Evolutionary conservation across 768 basidiomycete species (phyloP).

Genomic region (Serendipita sp.): DNA sequence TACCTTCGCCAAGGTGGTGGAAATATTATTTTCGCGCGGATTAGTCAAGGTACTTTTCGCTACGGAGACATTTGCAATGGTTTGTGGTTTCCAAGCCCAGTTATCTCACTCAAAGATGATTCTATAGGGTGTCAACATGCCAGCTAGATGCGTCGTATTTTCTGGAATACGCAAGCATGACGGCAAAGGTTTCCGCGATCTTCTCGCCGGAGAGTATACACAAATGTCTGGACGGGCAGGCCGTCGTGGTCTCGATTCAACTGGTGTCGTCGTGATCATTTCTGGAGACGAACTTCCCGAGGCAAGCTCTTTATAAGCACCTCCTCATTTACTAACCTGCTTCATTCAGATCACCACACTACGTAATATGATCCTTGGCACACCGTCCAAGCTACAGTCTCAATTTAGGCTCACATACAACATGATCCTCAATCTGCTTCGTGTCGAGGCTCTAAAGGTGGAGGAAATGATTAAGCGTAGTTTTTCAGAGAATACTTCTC

Average conservation of each 20-base stretch:
- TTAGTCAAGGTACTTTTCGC: slow-evolving; percentile 94
- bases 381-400: slow-evolving; percentile 78
- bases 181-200: slow-evolving; percentile 78
- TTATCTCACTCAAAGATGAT: neutral
- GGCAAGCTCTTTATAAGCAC: slow-evolving; percentile 19
- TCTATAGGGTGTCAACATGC: slow-evolving; percentile 94
- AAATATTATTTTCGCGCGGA: slow-evolving; percentile 89
- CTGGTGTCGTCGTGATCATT: slow-evolving; percentile 88
- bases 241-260: slow-evolving; percentile 84
- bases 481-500: slow-evolving; percentile 96
- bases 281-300: slow-evolving; percentile 76
- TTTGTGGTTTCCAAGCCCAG: slow-evolving; percentile 21
- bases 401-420: slow-evolving; percentile 98
- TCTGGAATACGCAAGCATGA: slow-evolving; percentile 92
- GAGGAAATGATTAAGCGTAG: slow-evolving; percentile 99
- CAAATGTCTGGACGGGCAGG: slow-evolving; percentile 99
- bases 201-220: slow-evolving; percentile 85
- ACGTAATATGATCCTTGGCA: slow-evolving; percentile 86
- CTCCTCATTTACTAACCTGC: neutral
- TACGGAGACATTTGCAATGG: slow-evolving; percentile 99
- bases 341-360: slow-evolving; percentile 49
- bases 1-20: slow-evolving; percentile 56
- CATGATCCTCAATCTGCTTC: slow-evolving; percentile 93
- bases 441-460: slow-evolving; percentile 88
- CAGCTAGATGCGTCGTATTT: slow-evolving; percentile 92